phyloP scores from a whole-genome alignment of 352 stramenopile genomes.

The Thraustochytrium sp. region DNA sequence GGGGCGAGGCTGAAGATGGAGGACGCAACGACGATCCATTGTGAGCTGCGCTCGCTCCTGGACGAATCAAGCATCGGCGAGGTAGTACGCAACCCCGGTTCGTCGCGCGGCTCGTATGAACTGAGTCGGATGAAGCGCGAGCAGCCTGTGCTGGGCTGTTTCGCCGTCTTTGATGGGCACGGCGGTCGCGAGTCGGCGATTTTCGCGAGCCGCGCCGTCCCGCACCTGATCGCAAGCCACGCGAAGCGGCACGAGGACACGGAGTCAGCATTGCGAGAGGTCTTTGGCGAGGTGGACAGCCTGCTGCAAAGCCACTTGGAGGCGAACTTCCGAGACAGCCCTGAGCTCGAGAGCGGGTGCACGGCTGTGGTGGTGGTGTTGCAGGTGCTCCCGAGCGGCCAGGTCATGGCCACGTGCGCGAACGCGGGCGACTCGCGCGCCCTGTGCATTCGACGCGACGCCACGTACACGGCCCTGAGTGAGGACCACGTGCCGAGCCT shows the following conservation, averaged over 20 bases:
- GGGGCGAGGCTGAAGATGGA: constrained; percentile 5
- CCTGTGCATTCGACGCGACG: neutral
- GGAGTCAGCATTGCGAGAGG: neutral
- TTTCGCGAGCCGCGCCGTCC: neutral
- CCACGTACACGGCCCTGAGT: neutral
- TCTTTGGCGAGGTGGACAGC: neutral
- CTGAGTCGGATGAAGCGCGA: neutral
- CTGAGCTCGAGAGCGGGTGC: neutral
- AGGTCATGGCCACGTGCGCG: neutral
- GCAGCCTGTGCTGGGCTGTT: neutral
- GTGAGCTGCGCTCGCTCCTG: neutral
- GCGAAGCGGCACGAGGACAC: neutral
- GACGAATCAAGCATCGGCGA: neutral
- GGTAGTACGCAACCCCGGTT: neutral
- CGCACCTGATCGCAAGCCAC: neutral
- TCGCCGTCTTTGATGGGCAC: constrained; percentile 33
- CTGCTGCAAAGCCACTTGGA: neutral
- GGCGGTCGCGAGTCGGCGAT: neutral
- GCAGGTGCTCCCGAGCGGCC: neutral
- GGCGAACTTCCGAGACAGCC: neutral
- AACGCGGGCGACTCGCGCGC: neutral
- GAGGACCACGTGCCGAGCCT: neutral
- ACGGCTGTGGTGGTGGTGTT: neutral
- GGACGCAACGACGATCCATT: neutral
- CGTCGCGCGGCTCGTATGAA: neutral